phyloP scores from a whole-genome alignment of 306 rosid species.

The Ammopiptanthus mongolicus region DNA sequence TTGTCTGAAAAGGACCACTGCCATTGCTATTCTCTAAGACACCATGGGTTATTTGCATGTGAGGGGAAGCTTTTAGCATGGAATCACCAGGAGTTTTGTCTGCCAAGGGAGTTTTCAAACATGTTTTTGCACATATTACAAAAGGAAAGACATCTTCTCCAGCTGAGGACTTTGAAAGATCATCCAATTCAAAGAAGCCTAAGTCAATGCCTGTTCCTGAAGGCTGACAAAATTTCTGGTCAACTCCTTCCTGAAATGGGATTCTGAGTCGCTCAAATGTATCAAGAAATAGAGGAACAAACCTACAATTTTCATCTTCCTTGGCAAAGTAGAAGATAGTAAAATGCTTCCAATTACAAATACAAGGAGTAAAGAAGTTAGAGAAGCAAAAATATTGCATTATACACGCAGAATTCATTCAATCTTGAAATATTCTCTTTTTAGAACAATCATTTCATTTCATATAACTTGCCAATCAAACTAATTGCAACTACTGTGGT shows the following conservation, averaged over 20 bases:
- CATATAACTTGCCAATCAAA: background rate
- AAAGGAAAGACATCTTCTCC: constrained; percentile 76
- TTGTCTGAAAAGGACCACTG: constrained; percentile 55
- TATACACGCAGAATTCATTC: no score
- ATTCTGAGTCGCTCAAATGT: constrained; percentile 58
- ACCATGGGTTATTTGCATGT: constrained; percentile 87
- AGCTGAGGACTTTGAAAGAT: constrained; percentile 70
- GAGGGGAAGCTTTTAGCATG: constrained; percentile 39
- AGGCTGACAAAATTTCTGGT: constrained; percentile 74
- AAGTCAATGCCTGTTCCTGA: constrained; percentile 89
- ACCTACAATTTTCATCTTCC: constrained; percentile 76
- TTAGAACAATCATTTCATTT: background rate
- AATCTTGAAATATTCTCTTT: background rate
- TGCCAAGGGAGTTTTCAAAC: constrained; percentile 25
- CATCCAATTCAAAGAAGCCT: constrained; percentile 86
- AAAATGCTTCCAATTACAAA: constrained; percentile 53
- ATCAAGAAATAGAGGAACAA: constrained; percentile 60
- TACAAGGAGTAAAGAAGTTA: constrained; percentile 20
- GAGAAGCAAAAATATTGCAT: background rate
- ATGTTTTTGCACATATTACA: constrained; percentile 73
- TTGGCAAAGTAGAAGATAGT: constrained; percentile 79
- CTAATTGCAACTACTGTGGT: background rate
- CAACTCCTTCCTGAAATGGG: constrained; percentile 71
- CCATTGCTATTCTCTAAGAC: constrained; percentile 60
- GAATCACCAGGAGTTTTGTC: constrained; percentile 34